Evolutionary conservation across 2,329 filamentous ascomycete genomes (phyloP).

Genomic region (Paracoccidioides lutzii): DNA sequence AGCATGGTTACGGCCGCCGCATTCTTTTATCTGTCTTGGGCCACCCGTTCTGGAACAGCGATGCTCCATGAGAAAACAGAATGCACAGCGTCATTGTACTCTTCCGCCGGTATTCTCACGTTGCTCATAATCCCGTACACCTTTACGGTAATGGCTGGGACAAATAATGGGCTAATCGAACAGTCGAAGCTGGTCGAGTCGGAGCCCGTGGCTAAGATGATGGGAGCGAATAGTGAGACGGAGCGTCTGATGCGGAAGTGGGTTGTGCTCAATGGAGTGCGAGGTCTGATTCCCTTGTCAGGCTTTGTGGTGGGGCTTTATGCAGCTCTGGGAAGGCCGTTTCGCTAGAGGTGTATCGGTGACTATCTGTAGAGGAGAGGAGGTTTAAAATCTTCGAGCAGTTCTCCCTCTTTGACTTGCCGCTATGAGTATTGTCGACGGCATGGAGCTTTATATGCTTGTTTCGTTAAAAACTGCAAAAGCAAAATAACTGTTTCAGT

Average conservation of each 20-base stretch:
- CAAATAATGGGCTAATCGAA: constrained; percentile 19
- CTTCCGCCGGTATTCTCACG: constrained; percentile 18
- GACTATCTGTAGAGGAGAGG: neutral
- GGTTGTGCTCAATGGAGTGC: neutral
- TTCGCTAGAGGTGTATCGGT: neutral
- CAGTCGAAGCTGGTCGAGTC: constrained; percentile 15
- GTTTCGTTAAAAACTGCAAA: too few relatives aligned
- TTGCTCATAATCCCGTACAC: constrained; percentile 25
- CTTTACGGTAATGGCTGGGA: constrained; percentile 16
- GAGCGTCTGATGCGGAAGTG: constrained; percentile 8
- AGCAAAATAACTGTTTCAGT: too few relatives aligned
- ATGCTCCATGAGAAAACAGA: constrained; percentile 7
- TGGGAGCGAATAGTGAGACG: constrained; percentile 10
- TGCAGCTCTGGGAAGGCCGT: neutral
- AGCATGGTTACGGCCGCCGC: constrained; percentile 40
- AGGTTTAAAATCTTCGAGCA: neutral
- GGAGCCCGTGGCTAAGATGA: constrained; percentile 12
- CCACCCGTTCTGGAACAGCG: constrained; percentile 8
- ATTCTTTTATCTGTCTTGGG: constrained; percentile 30
- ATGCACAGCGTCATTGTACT: constrained; percentile 13
- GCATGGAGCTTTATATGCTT: too few relatives aligned
- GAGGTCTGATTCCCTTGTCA: neutral
- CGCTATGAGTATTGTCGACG: too few relatives aligned
- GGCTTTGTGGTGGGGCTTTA: neutral
- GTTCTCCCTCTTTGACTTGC: too few relatives aligned